Evolutionary conservation across 2,329 filamentous ascomycete species (phyloP), one percentile per base, ranked within the genome.

Genomic region (Stagonosporopsis rhizophila): DNA sequence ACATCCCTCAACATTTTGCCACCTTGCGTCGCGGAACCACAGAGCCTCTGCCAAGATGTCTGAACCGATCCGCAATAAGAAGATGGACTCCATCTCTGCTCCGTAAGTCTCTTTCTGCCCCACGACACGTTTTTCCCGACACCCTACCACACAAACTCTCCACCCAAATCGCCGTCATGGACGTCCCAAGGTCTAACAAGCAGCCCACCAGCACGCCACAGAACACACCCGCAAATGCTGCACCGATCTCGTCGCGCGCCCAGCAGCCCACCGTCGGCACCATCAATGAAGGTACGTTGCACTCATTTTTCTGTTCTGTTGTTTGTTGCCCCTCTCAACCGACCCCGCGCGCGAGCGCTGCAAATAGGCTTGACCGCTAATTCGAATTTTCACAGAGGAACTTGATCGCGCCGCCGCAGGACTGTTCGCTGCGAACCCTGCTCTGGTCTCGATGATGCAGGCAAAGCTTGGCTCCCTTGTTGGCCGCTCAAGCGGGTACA

Each of bases 371-470:
- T 73, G 69, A 73, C 72, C 73, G 73, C 74, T 75, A 72, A 77
- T 70, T 66, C 59, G 62, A 68, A 49, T 68, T 72, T 70, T 57
- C 56, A 60, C 78, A 97, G 95, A 98, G 87, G 92, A 96, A 62
- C 83, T 96, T 72, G 92, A 97, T 76, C 90, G 90, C 77, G 85
- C 91, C 54, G 93, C 94, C 60, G 93, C 93, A 58, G 94, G 91
- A 60, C 88, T 99, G 75, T 96, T 99, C 75, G 94, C 95, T 67
- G 89, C 95, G 78, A 96, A 99, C 82, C 95, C 96, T 58, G 89
- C 90, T 71, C 87, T 99, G 65, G 90, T 98, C 60, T 90, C 92
- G 67, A 95, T 99, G 91, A 98, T 99, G 78, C 92, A 99, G 82
- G 93, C 92, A 71, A 95, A 95, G 78, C 90, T 99, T 69, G 91